Base-by-base conservation (phyloP, 345 rosid species). In the Lepidium sativum region DNA sequence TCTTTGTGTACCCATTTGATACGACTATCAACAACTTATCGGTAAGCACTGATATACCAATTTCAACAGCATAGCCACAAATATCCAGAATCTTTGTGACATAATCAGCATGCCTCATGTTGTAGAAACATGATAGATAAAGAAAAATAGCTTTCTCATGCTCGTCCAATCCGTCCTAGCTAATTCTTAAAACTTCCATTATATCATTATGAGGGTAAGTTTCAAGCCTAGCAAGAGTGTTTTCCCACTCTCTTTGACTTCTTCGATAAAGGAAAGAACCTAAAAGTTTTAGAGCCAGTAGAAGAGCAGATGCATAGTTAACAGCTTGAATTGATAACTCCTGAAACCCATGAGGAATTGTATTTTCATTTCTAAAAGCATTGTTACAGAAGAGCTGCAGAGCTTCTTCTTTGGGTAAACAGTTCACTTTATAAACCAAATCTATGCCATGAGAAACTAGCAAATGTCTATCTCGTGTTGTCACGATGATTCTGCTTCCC, bases 201-300 rank as follows among this genome's bases (percentile, higher is more conserved):
- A 82, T 65, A 13, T 82, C 73, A 5, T 34, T 53, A n/a, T 62
- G 35, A 18, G 76, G 77, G 27, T 49, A 54, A 25, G 25, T 65
- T 67, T 69, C 43, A 23, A 72, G 65, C 55, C 69, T 77, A 4
- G 65, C 60, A 5, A 75, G 21, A 2, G 65, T 50, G 43, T 72
- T 60, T 65, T 70, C 60, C 87, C 80, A 77, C 37, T 64, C 56
- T 10, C 31, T 21, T 18, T 21, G 54, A 29, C 48, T 60, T 52
- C 60, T 61, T 21, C 31, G 21, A n/a, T 35, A 51, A 8, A 80
- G 67, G 31, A 47, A 66, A 4, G 71, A 72, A 6, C 83, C 81
- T 9, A 80, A 35, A 35, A 79, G 72, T 67, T 71, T 72, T 29
- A 83, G 67, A 16, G 83, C 80, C 44, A 83, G 50, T 13, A 80